phyloP scores from a whole-genome alignment of 1,284 basidiomycete genomes.

The Sparassis latifolia region DNA sequence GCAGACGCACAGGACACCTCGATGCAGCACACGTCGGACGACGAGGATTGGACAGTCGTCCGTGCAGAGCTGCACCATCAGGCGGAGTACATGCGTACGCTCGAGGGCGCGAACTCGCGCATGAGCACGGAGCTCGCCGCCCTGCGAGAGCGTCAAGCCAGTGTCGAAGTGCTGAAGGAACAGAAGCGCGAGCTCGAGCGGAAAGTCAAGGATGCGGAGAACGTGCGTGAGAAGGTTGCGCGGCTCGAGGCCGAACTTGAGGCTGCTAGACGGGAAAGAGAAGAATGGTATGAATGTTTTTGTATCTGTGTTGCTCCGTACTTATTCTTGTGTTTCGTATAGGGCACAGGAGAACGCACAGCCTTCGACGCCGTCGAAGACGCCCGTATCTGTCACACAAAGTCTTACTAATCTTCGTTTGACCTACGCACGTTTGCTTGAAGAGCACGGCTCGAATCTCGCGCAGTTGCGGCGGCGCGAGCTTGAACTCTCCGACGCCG shows the following conservation, averaged over 20 bases:
- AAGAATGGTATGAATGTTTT: slow-evolving; percentile 37
- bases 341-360: slow-evolving; percentile 35
- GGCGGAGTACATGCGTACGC: slow-evolving; percentile 48
- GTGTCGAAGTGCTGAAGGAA: slow-evolving; percentile 66
- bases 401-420: slow-evolving; percentile 52
- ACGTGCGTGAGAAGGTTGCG: slow-evolving; percentile 50
- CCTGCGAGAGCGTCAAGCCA: slow-evolving; percentile 49
- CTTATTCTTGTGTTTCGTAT: neutral
- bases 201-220: slow-evolving; percentile 47
- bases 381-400: slow-evolving; percentile 47
- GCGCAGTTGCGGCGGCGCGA: slow-evolving; percentile 47
- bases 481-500: slow-evolving; percentile 37
- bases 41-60: slow-evolving; percentile 48
- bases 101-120: slow-evolving; percentile 60
- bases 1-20: slow-evolving; percentile 20
- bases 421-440: slow-evolving; percentile 52
- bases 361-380: slow-evolving; percentile 33
- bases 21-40: slow-evolving; percentile 28
- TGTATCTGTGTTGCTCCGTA: neutral
- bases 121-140: slow-evolving; percentile 47
- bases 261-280: slow-evolving; percentile 46
- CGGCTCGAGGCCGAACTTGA: slow-evolving; percentile 58
- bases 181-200: slow-evolving; percentile 64
- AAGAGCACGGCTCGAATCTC: slow-evolving; percentile 52
- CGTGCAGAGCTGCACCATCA: slow-evolving; percentile 60